Evolutionary conservation across 2,329 filamentous ascomycete genomes (phyloP).

Genomic region (Talaromyces piceae): DNA sequence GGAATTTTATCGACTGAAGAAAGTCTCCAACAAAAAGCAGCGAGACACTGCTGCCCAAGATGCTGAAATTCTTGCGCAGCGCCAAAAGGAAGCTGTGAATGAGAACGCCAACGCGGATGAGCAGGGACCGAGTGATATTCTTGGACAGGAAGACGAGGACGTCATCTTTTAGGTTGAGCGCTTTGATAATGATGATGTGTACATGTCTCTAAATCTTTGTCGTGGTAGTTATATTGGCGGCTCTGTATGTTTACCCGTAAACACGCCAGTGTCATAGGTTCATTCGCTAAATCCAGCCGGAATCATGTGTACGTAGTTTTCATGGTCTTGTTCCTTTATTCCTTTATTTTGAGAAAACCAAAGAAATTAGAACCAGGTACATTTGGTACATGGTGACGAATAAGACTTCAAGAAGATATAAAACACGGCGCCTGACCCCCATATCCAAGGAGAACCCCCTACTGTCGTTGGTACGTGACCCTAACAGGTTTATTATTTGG

Average conservation of each 20-base stretch:
- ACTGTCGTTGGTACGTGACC: constrained; percentile 94
- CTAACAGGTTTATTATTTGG: constrained; percentile 72
- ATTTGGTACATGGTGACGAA: neutral
- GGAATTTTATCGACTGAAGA: constrained; percentile 96
- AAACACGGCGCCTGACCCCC: neutral
- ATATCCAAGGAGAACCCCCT: constrained; percentile 18
- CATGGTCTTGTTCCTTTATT: neutral
- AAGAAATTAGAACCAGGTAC: neutral
- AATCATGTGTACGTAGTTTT: neutral
- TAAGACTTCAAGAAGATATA: neutral
- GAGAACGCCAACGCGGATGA: constrained; percentile 27
- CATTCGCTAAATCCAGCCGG: neutral
- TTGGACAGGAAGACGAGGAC: constrained; percentile 69
- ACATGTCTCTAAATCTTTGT: neutral
- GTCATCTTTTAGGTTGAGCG: constrained; percentile 62
- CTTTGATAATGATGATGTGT: constrained; percentile 1
- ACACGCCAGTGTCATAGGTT: neutral
- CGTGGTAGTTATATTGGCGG: neutral
- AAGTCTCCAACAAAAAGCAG: constrained; percentile 81
- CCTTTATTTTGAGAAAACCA: neutral
- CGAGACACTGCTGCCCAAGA: constrained; percentile 65
- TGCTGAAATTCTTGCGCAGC: constrained; percentile 68
- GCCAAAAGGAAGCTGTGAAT: constrained; percentile 38
- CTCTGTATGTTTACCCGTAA: neutral
- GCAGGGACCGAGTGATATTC: constrained; percentile 53